Base-by-base conservation (phyloP, 148 eudicot species). In the Euryodendron excelsum region DNA sequence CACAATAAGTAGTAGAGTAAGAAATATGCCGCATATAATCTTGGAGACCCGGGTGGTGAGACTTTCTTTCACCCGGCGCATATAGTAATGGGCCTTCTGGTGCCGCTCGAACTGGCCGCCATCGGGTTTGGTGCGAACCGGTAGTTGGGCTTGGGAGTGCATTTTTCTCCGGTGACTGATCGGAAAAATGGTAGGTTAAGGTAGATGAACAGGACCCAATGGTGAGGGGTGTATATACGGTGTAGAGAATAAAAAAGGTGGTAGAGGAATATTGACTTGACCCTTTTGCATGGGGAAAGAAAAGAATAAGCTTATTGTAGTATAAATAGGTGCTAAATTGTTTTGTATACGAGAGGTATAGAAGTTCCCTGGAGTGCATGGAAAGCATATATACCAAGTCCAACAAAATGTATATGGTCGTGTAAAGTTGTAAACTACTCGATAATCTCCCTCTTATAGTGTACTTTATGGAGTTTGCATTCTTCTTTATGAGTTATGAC, bases 21-120 rank as follows among this genome's bases (percentile, higher is more conserved):
- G 76, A 41, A 90, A 82, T 0, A 87, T 59, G 45, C 92, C 78
- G 77, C 99, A 96, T 14, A 96, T 75, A 33, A 96, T 79, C 81
- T 91, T 96, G 33, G 89, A 86, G 36, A 93, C 80, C 53, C 96
- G 78, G 20, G 92, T 89, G 75, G 92, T 81, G 66, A 93, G 89
- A 78, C 93, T 93, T 44, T 91, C 99, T 82, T 82, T 76, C 15
- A 93, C 97, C 34, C 90, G 84, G 81, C 85, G 92, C 37, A 89
- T 88, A 58, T 91, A 91, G 87, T 87, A 86, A 2, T 86, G 86
- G 62, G 87, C 87, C 0, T 92, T 75, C 59, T 86, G 93, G 79
- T 68, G 94, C 33, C 89, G 89, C 15, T 77, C 41, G 3, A 79
- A 48, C 50, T 45, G 75, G 21, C 37, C 64, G 31, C 68, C 59